Conservation (phyloP, 306 rosid genomes). For the Gleditsia sinensis region DNA sequence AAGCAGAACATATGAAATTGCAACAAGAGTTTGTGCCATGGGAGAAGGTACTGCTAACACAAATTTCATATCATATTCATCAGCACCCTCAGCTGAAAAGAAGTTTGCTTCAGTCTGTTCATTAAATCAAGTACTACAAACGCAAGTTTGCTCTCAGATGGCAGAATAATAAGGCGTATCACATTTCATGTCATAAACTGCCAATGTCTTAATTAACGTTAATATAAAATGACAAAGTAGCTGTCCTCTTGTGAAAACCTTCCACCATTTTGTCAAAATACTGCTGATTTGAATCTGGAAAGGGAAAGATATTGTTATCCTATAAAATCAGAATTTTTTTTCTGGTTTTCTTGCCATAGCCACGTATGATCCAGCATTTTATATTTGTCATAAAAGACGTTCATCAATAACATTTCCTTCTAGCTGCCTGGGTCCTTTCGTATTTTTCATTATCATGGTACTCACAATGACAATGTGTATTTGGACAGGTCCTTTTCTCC, state of each 20-base stretch:
- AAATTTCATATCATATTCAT: slow-evolving; percentile 6
- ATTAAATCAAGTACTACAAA: not conserved
- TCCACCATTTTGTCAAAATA: not conserved
- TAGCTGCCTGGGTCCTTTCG: not conserved
- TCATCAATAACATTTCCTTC: slow-evolving; percentile 13
- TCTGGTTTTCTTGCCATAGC: not conserved
- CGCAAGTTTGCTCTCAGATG: not conserved
- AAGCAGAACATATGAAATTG: slow-evolving; percentile 6
- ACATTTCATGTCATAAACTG: slow-evolving; percentile 10
- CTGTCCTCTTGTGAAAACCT: not conserved
- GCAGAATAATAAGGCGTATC: slow-evolving; percentile 14
- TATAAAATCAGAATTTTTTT: not conserved
- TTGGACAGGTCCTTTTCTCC: slow-evolving; percentile 90
- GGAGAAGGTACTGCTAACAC: slow-evolving; percentile 15
- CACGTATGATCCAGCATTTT: slow-evolving; percentile 2
- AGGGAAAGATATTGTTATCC: not conserved
- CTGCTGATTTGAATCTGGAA: not conserved
- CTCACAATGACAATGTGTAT: slow-evolving; percentile 81
- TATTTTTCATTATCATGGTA: slow-evolving; percentile 2
- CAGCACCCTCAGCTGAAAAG: not conserved
- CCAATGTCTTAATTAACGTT: not conserved
- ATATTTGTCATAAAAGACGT: slow-evolving; percentile 3
- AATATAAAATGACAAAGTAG: not conserved
- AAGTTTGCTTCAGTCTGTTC: slow-evolving; percentile 12
- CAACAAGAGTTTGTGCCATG: not conserved